Evolutionary conservation across 257 asterid species (phyloP).

Genomic region (Cynanchum wilfordii): DNA sequence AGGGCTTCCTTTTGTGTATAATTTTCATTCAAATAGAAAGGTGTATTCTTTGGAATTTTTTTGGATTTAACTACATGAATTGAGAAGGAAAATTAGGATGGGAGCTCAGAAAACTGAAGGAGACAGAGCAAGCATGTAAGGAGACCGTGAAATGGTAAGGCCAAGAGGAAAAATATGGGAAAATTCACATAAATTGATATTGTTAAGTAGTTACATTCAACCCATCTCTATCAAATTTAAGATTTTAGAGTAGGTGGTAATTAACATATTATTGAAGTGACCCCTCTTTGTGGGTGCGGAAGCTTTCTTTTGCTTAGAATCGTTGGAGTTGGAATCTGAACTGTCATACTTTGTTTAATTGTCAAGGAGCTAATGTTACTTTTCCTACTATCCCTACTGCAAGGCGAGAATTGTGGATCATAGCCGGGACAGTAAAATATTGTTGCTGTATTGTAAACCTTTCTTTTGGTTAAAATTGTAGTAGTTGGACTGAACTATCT

Average conservation of each 20-base stretch:
- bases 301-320: neutral
- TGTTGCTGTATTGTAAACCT: neutral
- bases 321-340: neutral
- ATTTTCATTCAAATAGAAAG: neutral
- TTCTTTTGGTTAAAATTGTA: neutral
- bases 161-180: neutral
- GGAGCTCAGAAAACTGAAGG: neutral
- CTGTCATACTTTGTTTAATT: neutral
- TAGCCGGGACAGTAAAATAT: neutral
- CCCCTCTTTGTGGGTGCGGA: neutral
- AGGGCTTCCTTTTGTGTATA: neutral
- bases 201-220: no score
- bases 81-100: neutral
- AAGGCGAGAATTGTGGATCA: neutral
- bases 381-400: neutral
- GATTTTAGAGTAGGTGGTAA: no score
- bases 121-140: neutral
- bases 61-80: neutral
- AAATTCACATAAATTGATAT: neutral
- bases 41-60: neutral
- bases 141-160: neutral
- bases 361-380: neutral
- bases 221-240: no score
- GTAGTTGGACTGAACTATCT: constrained; percentile 2
- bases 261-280: neutral